phyloP scores from a whole-genome alignment of 306 rosid genomes.

The Rosa chinensis region DNA sequence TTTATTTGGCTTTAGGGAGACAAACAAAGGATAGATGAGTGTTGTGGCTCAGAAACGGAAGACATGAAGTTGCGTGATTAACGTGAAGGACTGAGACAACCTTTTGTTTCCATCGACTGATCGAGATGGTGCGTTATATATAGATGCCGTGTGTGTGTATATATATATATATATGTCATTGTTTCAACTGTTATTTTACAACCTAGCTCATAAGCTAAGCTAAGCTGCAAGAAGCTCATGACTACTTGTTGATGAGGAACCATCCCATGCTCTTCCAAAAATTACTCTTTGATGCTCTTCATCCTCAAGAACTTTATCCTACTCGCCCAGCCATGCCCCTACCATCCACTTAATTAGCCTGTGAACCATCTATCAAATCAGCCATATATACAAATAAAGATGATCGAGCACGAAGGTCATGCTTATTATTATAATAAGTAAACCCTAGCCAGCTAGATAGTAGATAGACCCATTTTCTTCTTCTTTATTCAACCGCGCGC shows the following conservation, averaged over 20 bases:
- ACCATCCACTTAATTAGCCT: not conserved
- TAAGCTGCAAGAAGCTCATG: conserved; percentile 61
- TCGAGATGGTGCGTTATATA: not conserved
- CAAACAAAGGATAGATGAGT: conserved; percentile 15
- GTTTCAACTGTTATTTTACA: conserved; percentile 42
- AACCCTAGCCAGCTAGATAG: not conserved
- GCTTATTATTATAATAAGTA: not conserved
- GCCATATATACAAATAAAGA: not conserved
- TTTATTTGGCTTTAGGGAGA: not conserved
- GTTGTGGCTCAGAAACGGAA: conserved; percentile 19
- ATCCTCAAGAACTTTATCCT: conserved; percentile 25
- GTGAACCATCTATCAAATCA: not conserved
- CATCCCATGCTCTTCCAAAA: conserved; percentile 19
- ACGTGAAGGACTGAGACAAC: conserved; percentile 50
- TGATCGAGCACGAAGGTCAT: conserved; percentile 9
- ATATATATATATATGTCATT: not conserved
- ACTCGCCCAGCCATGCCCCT: conserved; percentile 13
- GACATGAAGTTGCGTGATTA: conserved; percentile 62
- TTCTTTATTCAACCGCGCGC: conserved; percentile 1
- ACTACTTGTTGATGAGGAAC: conserved; percentile 22
- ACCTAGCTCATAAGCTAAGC: conserved; percentile 1
- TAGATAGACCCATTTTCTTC: not conserved
- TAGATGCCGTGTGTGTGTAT: not conserved
- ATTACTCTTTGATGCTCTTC: conserved; percentile 16
- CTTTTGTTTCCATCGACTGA: not conserved